Percentiles rank a stretch among this genome's conserved stretches.
Conservation (phyloP, 257 asterid species). For the Solanum chilense region DNA sequence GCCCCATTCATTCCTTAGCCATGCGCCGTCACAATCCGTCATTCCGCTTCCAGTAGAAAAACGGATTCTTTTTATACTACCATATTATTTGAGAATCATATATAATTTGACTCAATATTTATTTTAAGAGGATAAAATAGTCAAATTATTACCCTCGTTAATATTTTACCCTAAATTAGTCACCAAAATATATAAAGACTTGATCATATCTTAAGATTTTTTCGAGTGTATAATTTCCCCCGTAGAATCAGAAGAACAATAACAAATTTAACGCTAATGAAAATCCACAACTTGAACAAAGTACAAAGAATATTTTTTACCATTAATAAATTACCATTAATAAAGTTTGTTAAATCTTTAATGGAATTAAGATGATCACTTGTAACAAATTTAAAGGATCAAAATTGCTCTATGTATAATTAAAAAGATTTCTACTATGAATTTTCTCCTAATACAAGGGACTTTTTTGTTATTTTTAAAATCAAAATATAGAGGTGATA, state of each 20-base stretch:
- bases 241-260: neutral
- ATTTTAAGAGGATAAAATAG: no score
- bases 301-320: neutral
- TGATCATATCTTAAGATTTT: neutral
- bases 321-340: neutral
- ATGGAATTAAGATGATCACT: neutral
- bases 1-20: no score
- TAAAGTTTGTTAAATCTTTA: neutral
- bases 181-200: no score
- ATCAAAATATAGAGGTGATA: neutral
- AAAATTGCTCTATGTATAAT: neutral
- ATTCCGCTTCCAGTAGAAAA: no score
- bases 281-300: neutral
- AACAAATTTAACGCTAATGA: neutral
- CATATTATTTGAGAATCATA: no score
- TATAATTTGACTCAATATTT: no score
- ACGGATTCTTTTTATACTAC: no score
- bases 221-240: neutral
- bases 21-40: no score
- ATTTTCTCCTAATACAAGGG: neutral
- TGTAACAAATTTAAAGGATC: neutral
- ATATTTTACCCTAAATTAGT: no score
- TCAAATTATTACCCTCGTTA: no score
- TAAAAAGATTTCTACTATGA: neutral
- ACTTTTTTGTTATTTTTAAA: neutral